Base-by-base conservation (phyloP, 768 basidiomycete genomes). In the Trametes coccinea region DNA sequence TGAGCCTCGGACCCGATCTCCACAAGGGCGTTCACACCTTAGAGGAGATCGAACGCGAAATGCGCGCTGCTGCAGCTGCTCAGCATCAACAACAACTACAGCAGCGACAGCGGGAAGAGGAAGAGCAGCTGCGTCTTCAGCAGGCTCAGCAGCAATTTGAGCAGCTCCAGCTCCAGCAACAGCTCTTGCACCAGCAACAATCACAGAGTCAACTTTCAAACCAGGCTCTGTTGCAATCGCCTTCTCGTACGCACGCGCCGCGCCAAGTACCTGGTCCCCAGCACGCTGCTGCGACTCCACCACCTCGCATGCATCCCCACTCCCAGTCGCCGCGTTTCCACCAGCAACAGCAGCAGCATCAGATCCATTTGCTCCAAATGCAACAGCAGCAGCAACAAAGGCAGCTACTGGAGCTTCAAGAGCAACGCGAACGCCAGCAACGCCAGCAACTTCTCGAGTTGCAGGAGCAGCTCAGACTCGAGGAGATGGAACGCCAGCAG, bases 31-130 rank as follows among this genome's bases (percentile, higher is more conserved):
- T 80, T 9, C 84, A 85, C 17, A 92, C 90, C 0, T 71, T 93
- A 30, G 86, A 90, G 65, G 92, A 94, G 65, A 87, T 94, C 60
- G 92, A 94, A 69, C 83, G 86, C 3, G 92, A 94, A 73, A 91
- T 93, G 89, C 80, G 81, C n/a, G 80, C 81, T 6, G 81, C 79
- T 27, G 84, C 84, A 31, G 65, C 62, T 2, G 68, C 70, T 30
- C 69, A 71, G 52, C 71, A 70, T 7, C 67, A 66, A 53, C 67
- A 66, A 47, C 63, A 63, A 48, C 60, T 56, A 49, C 56, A 37
- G 41, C 64, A 44, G 61, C 46, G 71, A 1, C 34, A 56, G 33
- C 34, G 17, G 17, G 39, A 50, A 39, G 17, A 27, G 31, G 46
- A 77, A 56, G 73, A 78, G 48, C 68, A 66, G 37, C 57, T 66